Evolutionary conservation across 495 filamentous ascomycete genomes (phyloP), one percentile per base, ranked within the genome.

Genomic region (Chaetomium cochliodes): DNA sequence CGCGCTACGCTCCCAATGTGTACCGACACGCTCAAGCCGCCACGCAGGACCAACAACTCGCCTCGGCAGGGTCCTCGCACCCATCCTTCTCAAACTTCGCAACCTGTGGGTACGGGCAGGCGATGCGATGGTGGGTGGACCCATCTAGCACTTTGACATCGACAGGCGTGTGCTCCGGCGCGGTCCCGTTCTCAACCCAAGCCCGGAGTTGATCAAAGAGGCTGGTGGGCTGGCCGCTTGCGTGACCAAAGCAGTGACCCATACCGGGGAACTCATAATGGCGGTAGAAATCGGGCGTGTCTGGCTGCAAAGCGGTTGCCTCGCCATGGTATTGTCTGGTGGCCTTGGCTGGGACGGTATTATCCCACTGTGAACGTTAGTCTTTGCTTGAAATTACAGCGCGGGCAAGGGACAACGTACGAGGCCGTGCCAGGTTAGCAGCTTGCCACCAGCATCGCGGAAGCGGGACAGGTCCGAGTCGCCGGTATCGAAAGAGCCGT

Each of bases 341-440:
- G 13, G 62, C 69, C n/a, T 69, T 53, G 12, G 62, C 50, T 2
- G 76, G 68, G 26, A 74, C 67, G 26, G 69, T 37, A 26, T 65
- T 22, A 54, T 76, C 70, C 25, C 30, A 51, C 71, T 74, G 15
- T 9, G 7, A 23, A 1, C 18, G 15, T 55, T 20, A 20, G 30
- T 11, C 18, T 33, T 33, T 37, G 5, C 3, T 9, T 8, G 3
- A 8, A 33, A 54, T 5, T 3, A n/a, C n/a, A 3, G 30, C 25
- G 22, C 49, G 25, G 15, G 33, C 8, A 37, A 12, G 33, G 9
- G 5, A 37, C 41, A n/a, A 65, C 84, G 80, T 67, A 82, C 75
- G 15, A 74, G 25, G 0, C 81, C 82, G 58, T 84, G 80, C 68
- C 72, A 84, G 7, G 70, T 75, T 22, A 84, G 67, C 58, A 84